A percentile compares a stretch with the other conserved stretches of the same genome.
Conservation (phyloP, 352 stramenopile genomes). For the Phytophthora capsici region DNA sequence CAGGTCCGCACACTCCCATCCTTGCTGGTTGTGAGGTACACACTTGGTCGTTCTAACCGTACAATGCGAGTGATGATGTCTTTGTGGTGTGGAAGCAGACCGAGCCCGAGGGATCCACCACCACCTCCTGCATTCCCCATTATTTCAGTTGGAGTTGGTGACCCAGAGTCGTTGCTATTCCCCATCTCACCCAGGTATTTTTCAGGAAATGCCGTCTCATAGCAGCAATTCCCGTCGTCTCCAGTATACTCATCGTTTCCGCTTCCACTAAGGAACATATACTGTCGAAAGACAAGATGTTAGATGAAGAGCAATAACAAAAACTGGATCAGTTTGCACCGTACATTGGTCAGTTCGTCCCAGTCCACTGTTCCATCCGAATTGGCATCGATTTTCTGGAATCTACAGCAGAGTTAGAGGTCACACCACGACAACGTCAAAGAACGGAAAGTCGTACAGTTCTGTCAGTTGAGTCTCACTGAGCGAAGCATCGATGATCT, state of each 20-base stretch:
- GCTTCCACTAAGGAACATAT: slow-evolving; percentile 86
- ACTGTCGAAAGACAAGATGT: slow-evolving; percentile 41
- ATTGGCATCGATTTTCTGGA: slow-evolving; percentile 91
- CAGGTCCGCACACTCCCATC: slow-evolving; percentile 79
- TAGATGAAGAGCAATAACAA: background rate
- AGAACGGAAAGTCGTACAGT: slow-evolving; percentile 50
- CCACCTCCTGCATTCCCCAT: slow-evolving; percentile 35
- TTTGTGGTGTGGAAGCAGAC: slow-evolving; percentile 61
- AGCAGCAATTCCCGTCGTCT: slow-evolving; percentile 68
- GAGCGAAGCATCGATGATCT: slow-evolving; percentile 81
- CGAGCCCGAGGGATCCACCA: slow-evolving; percentile 29
- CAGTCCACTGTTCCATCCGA: slow-evolving; percentile 88
- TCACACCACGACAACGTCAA: background rate
- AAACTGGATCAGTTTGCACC: background rate
- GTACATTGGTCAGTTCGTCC: slow-evolving; percentile 90
- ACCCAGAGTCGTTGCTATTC: slow-evolving; percentile 10
- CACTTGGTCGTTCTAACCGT: slow-evolving; percentile 66
- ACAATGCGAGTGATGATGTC: slow-evolving; percentile 77
- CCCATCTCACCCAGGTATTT: slow-evolving; percentile 44
- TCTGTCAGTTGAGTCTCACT: slow-evolving; percentile 83
- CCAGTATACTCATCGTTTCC: slow-evolving; percentile 65
- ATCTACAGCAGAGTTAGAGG: slow-evolving; percentile 36
- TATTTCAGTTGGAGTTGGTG: slow-evolving; percentile 19
- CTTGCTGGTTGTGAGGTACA: slow-evolving; percentile 80
- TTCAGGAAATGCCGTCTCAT: slow-evolving; percentile 68